Evolutionary conservation across 2,329 filamentous ascomycete species (phyloP), one percentile per base, ranked within the genome.

Genomic region (Reticulascus tulasneorum): DNA sequence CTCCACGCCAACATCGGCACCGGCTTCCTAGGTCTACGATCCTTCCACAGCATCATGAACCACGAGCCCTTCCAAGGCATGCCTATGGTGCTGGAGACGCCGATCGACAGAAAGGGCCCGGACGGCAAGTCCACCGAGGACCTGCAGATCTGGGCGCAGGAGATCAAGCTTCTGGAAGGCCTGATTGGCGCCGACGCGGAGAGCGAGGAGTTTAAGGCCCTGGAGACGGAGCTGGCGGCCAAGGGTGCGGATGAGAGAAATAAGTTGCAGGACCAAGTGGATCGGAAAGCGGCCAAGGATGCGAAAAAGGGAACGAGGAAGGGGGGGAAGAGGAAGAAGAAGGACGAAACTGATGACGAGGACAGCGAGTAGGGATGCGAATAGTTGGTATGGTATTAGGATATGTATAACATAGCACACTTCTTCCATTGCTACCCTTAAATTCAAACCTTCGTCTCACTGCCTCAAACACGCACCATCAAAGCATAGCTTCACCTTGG

Each of bases 1-100:
- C 66, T 97, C 3, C 93, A 98, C 62, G 89, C 91, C 47, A 97
- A 96, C 56, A 97, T 98, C 45, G 93, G 93, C 18, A 94, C 89
- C 0, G 93, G 93, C 2, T 98, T 94, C 55, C 73, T 98, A 0
- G 93, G 93, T 1, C 73, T 98, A 12, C 77, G 86, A 16, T 86
- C 90, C 3, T 98, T 98, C 60, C 87, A 95, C 64, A 87, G 82
- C 54, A 67, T 98, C 41, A 83, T 97, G 71, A 97, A 97, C 59
- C 80, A 88, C 52, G 68, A 73, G 18, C 69, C 78, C 2, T 84
- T 97, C 41, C 76, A 84, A 48, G 79, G 79, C 18, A 63, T 96
- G 51, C 93, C 93, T 5, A 88, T 98, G 79, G 82, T 98, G 3
- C 75, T 98, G 7, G 93, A 98, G 67, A 98, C 93, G n/a, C 93